Base-by-base conservation (phyloP, 75 land plant species). In the Picea glauca region DNA sequence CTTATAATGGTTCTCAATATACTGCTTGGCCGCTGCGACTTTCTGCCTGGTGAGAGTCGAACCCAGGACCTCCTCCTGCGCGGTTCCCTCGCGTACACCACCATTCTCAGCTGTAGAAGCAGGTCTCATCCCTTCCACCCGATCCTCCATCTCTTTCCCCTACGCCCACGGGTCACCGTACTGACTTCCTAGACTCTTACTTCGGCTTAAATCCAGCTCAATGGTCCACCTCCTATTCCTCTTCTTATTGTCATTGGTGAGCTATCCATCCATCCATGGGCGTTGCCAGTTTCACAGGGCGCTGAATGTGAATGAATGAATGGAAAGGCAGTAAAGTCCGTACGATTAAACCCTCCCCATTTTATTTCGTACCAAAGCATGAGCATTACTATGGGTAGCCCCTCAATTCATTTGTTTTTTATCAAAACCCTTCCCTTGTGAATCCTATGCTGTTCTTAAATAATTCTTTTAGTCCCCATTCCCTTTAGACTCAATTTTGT, bases 1-100 rank as follows among this genome's bases (percentile, higher is more conserved):
- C 78, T 86, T 88, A 79, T 92, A 92, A 62, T 92, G 94, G 63
- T 90, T 92, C 77, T 92, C 94, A 76, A 92, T 92, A 67, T 88
- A 92, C 84, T 92, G 94, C 59, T 92, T 92, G 17, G 94, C 94
- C 38, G 94, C 94, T 0, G 94, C 94, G 33, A 92, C 94, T 62
- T 86, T 92, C 84, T 92, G 94, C 76, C 88, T 89, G 3, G 94
- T 92, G 33, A 80, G 75, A 79, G 82, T 89, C 68, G 90, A 85
- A 8, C 87, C 90, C 38, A 80, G 67, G 73, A 31, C 78, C 76
- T 78, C 85, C 58, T 81, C 88, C 14, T 78, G 64, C 32, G 62
- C 86, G 1, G n/a, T 62, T 18, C 77, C 61, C 18, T 75, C 38
- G 13, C 38, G 65, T 31, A 54, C 61, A 72, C 14, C 76, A 62